Conservation (phyloP, 2,329 filamentous ascomycete species). For the Diaporthe citri region DNA sequence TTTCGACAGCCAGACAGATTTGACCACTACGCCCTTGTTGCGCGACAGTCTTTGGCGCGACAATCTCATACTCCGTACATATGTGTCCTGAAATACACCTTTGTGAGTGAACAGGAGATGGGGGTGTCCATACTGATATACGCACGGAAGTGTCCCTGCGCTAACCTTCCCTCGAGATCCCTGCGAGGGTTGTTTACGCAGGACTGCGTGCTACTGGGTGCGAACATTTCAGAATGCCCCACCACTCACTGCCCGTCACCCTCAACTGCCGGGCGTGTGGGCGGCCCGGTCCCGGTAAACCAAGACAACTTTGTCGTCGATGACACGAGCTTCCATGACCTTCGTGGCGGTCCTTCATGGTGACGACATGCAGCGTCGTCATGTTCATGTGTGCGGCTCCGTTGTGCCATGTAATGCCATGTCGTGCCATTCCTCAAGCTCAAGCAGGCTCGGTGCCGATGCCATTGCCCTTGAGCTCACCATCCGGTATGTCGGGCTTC, state of each 20-base stretch:
- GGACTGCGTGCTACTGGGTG: not conserved
- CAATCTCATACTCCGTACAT: not conserved
- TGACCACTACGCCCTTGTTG: not conserved
- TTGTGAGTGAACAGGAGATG: not conserved
- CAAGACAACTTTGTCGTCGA: not conserved
- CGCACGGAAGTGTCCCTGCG: not conserved
- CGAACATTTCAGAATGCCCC: constrained; percentile 13
- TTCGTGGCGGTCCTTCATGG: not conserved
- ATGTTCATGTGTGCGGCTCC: not conserved
- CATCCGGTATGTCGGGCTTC: not conserved
- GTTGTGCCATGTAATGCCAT: not conserved
- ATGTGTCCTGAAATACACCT: not conserved
- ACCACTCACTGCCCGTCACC: not conserved
- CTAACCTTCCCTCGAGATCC: not conserved
- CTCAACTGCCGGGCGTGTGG: constrained; percentile 5
- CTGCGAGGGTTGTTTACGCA: not conserved
- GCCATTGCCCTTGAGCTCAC: not conserved
- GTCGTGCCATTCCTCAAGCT: not conserved
- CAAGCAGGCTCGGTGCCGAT: too few relatives aligned
- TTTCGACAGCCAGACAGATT: not conserved
- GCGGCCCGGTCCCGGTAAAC: constrained; percentile 5
- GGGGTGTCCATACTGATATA: not conserved
- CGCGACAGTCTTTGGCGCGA: not conserved
- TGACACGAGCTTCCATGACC: not conserved
- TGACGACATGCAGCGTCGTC: not conserved